A percentile compares a stretch with the other conserved stretches of the same genome.
These are phyloP conservation scores for Elaeagnus macrophylla DNA, from an alignment of 306 rosid species.

Conservation along the genomic window DNA sequence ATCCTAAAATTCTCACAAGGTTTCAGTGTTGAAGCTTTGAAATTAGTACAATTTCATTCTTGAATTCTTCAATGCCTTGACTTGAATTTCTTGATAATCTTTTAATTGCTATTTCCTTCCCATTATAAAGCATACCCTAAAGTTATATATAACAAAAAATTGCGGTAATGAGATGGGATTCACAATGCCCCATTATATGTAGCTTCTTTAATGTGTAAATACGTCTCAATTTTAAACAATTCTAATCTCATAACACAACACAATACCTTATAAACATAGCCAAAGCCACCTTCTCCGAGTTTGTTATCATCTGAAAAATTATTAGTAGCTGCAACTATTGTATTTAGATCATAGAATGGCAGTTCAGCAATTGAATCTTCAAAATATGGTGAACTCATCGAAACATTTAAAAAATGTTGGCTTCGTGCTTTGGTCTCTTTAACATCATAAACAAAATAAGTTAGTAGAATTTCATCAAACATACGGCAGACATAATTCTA, in stretches of 20 bases:
- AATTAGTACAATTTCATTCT: conserved; percentile 47
- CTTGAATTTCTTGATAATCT: conserved; percentile 42
- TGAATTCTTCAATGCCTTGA: conserved; percentile 54
- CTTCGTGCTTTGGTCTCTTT: not conserved
- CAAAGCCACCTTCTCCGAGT: conserved; percentile 60
- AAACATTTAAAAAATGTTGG: not conserved
- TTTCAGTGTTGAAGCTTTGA: conserved; percentile 60
- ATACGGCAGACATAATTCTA: not conserved
- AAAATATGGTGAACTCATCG: not conserved
- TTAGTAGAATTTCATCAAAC: not conserved
- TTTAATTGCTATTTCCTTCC: conserved; percentile 30
- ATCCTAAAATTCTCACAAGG: conserved; percentile 54
- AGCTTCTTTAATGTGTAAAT: not conserved
- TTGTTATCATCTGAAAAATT: conserved; percentile 34
- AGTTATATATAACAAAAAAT: not conserved
- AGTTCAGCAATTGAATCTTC: not conserved
- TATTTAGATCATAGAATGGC: conserved; percentile 1
- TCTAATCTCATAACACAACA: not conserved
- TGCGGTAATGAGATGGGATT: not conserved
- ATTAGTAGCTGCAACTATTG: conserved; percentile 24
- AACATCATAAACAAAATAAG: not conserved
- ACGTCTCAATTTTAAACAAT: not conserved
- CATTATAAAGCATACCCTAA: conserved; percentile 17
- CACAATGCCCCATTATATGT: not conserved
- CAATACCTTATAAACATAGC: conserved; percentile 46